These are phyloP conservation scores for Ramaria sp. DNA, from an alignment of 768 basidiomycete genomes.

Conservation along the genomic window DNA sequence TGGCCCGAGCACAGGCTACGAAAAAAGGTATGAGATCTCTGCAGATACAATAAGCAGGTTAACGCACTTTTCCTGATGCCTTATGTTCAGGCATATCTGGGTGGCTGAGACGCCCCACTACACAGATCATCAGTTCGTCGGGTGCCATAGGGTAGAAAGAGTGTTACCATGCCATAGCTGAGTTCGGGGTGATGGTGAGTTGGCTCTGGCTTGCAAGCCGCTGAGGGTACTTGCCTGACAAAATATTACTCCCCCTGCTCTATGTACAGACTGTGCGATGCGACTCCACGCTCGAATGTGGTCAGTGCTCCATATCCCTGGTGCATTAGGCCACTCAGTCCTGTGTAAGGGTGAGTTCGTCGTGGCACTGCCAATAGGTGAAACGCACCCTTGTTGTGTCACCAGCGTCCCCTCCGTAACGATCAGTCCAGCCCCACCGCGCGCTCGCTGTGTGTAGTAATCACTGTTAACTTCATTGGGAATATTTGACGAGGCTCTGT, in stretches of 20 bases:
- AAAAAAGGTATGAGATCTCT: background rate
- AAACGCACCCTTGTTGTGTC: conserved; percentile 29
- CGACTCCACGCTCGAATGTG: conserved; percentile 34
- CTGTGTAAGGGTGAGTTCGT: conserved; percentile 15
- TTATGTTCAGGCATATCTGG: conserved; percentile 30
- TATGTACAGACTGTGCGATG: conserved; percentile 36
- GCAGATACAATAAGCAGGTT: background rate
- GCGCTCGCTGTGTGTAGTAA: conserved; percentile 33
- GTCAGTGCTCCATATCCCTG: conserved; percentile 36
- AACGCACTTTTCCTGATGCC: conserved; percentile 22
- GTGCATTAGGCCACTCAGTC: conserved; percentile 32
- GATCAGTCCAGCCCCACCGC: conserved; percentile 30
- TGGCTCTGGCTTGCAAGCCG: background rate
- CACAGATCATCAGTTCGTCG: background rate
- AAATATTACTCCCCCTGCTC: conserved; percentile 32
- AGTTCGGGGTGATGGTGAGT: background rate
- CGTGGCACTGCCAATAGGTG: background rate
- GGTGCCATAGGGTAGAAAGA: background rate
- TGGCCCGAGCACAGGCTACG: conserved; percentile 33
- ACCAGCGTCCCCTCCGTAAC: conserved; percentile 31
- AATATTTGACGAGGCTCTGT: conserved; percentile 23
- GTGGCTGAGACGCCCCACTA: conserved; percentile 27
- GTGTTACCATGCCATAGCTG: conserved; percentile 29
- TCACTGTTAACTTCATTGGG: conserved; percentile 27
- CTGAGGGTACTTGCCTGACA: conserved; percentile 25